Evolutionary conservation across 2,329 filamentous ascomycete genomes (phyloP).

Genomic region (Magnaporthales sp.): DNA sequence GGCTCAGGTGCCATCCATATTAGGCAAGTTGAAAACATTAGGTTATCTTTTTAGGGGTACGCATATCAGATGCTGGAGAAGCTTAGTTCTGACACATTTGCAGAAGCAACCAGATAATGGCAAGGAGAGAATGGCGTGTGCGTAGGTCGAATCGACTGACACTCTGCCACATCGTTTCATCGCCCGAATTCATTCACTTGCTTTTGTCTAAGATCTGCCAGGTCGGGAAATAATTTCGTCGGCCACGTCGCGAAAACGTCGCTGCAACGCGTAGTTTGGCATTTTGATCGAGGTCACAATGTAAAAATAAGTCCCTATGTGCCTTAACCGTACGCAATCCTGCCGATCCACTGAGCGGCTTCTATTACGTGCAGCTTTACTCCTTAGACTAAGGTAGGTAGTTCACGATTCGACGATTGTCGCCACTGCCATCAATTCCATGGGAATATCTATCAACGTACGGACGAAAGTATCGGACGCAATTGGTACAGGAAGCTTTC

Average conservation of each 20-base stretch:
- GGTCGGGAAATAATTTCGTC: not conserved
- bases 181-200: too few relatives aligned
- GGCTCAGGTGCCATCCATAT: not conserved
- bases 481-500: not conserved
- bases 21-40: not conserved
- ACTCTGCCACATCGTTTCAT: not conserved
- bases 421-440: not conserved
- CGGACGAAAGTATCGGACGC: too few relatives aligned
- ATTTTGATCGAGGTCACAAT: not conserved
- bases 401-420: not conserved
- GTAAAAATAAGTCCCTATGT: too few relatives aligned
- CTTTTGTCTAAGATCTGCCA: too few relatives aligned
- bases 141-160: not conserved
- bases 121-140: not conserved
- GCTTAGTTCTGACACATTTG: too few relatives aligned
- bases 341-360: not conserved
- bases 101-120: too few relatives aligned
- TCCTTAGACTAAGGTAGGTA: not conserved
- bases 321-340: too few relatives aligned
- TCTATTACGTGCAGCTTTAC: not conserved
- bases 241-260: too few relatives aligned
- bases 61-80: too few relatives aligned
- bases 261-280: not conserved
- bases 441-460: not conserved
- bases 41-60: not conserved